Base-by-base conservation (phyloP, 75 land plant genomes). In the Larix kaempferi region DNA sequence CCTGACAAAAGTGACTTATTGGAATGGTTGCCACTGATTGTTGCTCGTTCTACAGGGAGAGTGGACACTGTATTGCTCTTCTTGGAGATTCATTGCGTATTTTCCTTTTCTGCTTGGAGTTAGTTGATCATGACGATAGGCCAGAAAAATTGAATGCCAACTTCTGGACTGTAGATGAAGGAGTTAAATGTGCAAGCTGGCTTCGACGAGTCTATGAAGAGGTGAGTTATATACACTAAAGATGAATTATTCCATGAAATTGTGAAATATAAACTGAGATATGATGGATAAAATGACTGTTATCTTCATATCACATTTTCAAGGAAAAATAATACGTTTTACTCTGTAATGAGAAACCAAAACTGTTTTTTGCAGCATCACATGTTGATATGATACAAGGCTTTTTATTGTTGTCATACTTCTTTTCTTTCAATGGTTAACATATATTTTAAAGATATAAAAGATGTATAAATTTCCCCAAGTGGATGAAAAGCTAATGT, bases 121-220 rank as follows among this genome's bases (percentile, higher is more conserved):
- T 69, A 1, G 82, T 81, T 39, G 79, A 83, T 57, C 55, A n/a
- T n/a, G n/a, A 66, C 69, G 77, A 80, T 72, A 73, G 73, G 39
- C 55, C 35, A 10, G 59, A 69, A 27, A 72, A 71, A 62, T 78
- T 84, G 23, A 77, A 74, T 74, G 78, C 65, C 59, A 76, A 78
- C 57, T 59, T 83, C 19, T 90, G 87, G 91, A 82, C 85, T 27
- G 56, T 83, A 41, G 72, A 84, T 35, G 88, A 83, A 77, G 90
- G 87, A 58, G 74, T 88, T 66, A 90, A 81, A 65, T 93, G 98
- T 83, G 95, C 93, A 37, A 78, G 77, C 77, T 89, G 89, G 87
- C 86, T 95, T 33, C 83, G 98, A 56, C 82, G 98, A 78, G 83
- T 95, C 56, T 95, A 93, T 77, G 95, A 95, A 89, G 95, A 95